Evolutionary conservation across 1,284 basidiomycete genomes (phyloP).

Genomic region (Takashimella tepidaria): DNA sequence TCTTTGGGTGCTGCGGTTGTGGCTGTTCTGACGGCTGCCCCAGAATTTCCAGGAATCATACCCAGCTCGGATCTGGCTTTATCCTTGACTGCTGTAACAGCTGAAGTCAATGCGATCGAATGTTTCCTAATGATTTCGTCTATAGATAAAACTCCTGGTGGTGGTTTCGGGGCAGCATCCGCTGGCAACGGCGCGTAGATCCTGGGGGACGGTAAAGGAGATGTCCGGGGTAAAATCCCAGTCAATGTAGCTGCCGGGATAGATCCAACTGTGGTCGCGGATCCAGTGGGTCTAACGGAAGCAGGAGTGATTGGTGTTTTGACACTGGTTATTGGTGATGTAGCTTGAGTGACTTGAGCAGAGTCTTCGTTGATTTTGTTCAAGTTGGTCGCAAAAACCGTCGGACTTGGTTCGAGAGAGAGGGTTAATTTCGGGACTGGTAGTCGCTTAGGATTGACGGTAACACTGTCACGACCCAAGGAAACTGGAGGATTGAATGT

Average conservation of each 20-base stretch:
- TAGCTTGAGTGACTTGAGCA: not conserved
- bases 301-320: not conserved
- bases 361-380: not conserved
- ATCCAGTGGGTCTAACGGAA: not conserved
- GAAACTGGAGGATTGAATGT: not conserved
- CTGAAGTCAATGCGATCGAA: slow-evolving; percentile 19
- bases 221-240: too few relatives aligned
- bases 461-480: not conserved
- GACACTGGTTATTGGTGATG: not conserved
- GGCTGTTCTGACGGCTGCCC: not conserved
- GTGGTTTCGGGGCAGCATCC: too few relatives aligned
- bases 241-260: too few relatives aligned
- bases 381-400: not conserved
- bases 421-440: not conserved
- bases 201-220: not conserved
- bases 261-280: not conserved
- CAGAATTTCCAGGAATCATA: not conserved
- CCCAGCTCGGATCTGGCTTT: slow-evolving; percentile 14
- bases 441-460: too few relatives aligned
- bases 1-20: not conserved
- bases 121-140: slow-evolving; percentile 48
- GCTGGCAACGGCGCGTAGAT: not conserved
- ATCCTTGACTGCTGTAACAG: slow-evolving; percentile 16
- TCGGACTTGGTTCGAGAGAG: not conserved
- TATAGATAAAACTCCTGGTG: slow-evolving; percentile 29